Evolutionary conservation across 148 eudicot species (phyloP), one percentile per base, ranked within the genome.

Genomic region (Polygonum maritimum): DNA sequence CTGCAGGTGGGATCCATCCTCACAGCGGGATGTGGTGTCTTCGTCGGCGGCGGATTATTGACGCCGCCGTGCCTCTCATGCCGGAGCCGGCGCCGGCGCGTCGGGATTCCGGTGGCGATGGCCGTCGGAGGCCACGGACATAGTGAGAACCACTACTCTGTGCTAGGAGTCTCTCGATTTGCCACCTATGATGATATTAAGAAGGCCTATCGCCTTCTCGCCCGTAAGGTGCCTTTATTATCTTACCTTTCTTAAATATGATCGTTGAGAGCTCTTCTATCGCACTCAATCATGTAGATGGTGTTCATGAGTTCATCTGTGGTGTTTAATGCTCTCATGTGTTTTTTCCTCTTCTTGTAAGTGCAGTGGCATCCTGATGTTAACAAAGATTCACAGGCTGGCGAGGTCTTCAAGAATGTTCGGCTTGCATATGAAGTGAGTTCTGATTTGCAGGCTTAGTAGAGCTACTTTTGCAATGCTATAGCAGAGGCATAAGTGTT

Each of bases 301-400:
- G 38, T 67, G 38, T 36, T 26, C 0, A 26, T 26, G 31, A 26
- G 31, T 26, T 16, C 40, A 15, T n/a, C 22, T 5, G 71, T 36
- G 71, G 2, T 67, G 10, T 67, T 67, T 5, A 67, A 67, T 5
- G 44, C 3, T 65, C 10, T 36, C 7, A 67, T 67, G 71, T 67
- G 71, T 45, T 38, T 36, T 79, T 1, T 45, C 18, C 15, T 80
- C 0, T 10, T 48, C 21, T n/a, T 31, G 45, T 19, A 51, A 73
- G 39, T 75, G 85, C 92, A 91, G 98, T 93, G 88, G 84, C 98
- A 93, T 83, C 98, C 96, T 65, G 98, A 93, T 89, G 98, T 93
- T 78, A 89, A 86, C 88, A 93, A 93, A 84, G 89, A 88, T 80
- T 79, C 87, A 38, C 77, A 77, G 69, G 89, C 96, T 78, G 87